Base-by-base conservation (phyloP, 2,329 filamentous ascomycete species). In the Penicillium sp. region DNA sequence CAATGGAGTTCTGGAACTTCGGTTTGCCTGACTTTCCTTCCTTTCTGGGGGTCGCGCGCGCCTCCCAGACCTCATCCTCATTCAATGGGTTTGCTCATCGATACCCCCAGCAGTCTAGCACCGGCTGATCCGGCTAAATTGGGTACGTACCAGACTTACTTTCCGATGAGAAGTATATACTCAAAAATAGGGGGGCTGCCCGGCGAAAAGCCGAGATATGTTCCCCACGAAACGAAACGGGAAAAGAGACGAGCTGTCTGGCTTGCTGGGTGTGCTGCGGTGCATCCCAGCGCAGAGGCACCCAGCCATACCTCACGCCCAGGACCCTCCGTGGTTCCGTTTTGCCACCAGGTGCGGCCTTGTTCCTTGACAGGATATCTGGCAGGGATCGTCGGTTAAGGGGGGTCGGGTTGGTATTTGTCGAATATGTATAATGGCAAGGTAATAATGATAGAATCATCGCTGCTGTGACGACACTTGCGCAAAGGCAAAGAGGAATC, bases 311-410 rank as follows among this genome's bases (percentile, higher is more conserved):
- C n/a, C n/a, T n/a, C n/a, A n/a, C n/a, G n/a, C n/a, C n/a, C n/a
- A n/a, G n/a, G n/a, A n/a, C n/a, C n/a, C n/a, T n/a, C n/a, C n/a
- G n/a, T n/a, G n/a, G n/a, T n/a, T n/a, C 46, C n/a, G 29, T 49
- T 42, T 49, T 34, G 46, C 46, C 46, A 42, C 46, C 9, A 20
- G n/a, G 15, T 42, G 39, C n/a, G 39, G 24, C 39, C 24, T 29
- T 42, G 20, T 42, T 42, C 18, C 8, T 37, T 26, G 23, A 40
- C 6, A 24, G 23, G 39, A 18, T 4, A 42, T 42, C 7, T 42
- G 39, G 39, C 29, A 42, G 24, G 7, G 39, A 42, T 42, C 39
- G 39, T 18, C 39, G 39, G n/a, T 32, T 24, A 20, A 8, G 39
- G 7, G 39, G n/a, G 34, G 17, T 10, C 30, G n/a, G 17, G 30